phyloP scores from a whole-genome alignment of 805 yeast genomes.

The Kregervanrija pseudodelftensis region DNA sequence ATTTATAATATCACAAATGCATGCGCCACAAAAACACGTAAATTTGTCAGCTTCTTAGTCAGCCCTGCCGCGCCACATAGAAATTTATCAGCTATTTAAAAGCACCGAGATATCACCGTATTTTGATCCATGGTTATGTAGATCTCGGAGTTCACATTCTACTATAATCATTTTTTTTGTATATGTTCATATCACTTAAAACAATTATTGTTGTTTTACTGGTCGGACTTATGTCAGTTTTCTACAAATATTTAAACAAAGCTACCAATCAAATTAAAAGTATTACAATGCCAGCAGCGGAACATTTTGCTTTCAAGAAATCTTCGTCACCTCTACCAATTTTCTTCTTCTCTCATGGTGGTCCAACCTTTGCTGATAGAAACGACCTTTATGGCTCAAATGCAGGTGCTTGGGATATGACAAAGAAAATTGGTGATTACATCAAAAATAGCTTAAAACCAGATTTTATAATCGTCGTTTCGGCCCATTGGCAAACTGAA shows the following conservation, averaged over 20 bases:
- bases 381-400: constrained; percentile 43
- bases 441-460: constrained; percentile 50
- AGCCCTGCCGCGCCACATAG: too few relatives aligned
- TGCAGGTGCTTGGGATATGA: constrained; percentile 50
- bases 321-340: constrained; percentile 38
- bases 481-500: constrained; percentile 72
- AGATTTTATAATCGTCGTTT: constrained; percentile 55
- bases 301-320: constrained; percentile 14
- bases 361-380: constrained; percentile 67
- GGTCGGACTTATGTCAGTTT: constrained; percentile 13
- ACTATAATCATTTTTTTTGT: too few relatives aligned
- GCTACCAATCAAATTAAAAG: constrained; percentile 7
- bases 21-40: too few relatives aligned
- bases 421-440: constrained; percentile 42
- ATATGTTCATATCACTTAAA: constrained; percentile 4
- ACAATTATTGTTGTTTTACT: constrained; percentile 6
- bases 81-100: too few relatives aligned
- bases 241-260: constrained; percentile 7
- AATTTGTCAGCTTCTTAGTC: too few relatives aligned
- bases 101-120: too few relatives aligned
- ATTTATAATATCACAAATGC: too few relatives aligned
- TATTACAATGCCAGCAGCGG: constrained; percentile 10
- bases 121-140: too few relatives aligned
- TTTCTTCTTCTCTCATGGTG: constrained; percentile 75
- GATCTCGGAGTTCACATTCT: too few relatives aligned